Evolutionary conservation across 2,329 filamentous ascomycete species (phyloP).

Genomic region (Ambrosiella cleistominuta): DNA sequence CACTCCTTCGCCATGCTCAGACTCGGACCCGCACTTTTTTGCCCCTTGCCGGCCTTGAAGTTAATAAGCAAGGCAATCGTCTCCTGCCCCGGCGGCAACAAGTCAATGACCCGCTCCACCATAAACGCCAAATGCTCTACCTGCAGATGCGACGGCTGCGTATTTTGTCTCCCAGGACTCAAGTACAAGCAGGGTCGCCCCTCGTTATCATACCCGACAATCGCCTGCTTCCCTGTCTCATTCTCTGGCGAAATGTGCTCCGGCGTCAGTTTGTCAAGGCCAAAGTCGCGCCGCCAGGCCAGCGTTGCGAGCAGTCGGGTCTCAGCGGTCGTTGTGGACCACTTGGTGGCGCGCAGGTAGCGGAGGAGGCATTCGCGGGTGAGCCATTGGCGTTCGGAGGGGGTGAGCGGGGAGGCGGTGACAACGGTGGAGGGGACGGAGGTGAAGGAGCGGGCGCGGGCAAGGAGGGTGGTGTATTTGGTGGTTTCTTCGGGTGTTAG

Average conservation of each 20-base stretch:
- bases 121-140: slow-evolving; percentile 91
- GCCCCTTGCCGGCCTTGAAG: slow-evolving; percentile 63
- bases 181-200: slow-evolving; percentile 83
- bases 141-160: slow-evolving; percentile 67
- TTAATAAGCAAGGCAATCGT: slow-evolving; percentile 77
- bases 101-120: slow-evolving; percentile 74
- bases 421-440: slow-evolving; percentile 35
- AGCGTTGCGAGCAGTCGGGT: slow-evolving; percentile 68
- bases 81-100: slow-evolving; percentile 78
- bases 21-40: slow-evolving; percentile 55
- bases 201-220: slow-evolving; percentile 72
- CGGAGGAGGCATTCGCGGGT: slow-evolving; percentile 82
- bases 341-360: slow-evolving; percentile 87
- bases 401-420: slow-evolving; percentile 48
- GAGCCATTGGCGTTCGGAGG: slow-evolving; percentile 74
- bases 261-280: slow-evolving; percentile 57
- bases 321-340: slow-evolving; percentile 57
- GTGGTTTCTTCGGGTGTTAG: slow-evolving; percentile 60
- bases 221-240: slow-evolving; percentile 87
- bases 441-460: slow-evolving; percentile 36
- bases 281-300: slow-evolving; percentile 81
- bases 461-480: slow-evolving; percentile 67
- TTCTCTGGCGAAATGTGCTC: slow-evolving; percentile 89
- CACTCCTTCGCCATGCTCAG: slow-evolving; percentile 65
- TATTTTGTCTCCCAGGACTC: slow-evolving; percentile 82